Percentiles rank a stretch among this genome's conserved stretches.
Evolutionary conservation across 805 yeast genomes (phyloP).

Genomic region (Pichia membranifaciens): DNA sequence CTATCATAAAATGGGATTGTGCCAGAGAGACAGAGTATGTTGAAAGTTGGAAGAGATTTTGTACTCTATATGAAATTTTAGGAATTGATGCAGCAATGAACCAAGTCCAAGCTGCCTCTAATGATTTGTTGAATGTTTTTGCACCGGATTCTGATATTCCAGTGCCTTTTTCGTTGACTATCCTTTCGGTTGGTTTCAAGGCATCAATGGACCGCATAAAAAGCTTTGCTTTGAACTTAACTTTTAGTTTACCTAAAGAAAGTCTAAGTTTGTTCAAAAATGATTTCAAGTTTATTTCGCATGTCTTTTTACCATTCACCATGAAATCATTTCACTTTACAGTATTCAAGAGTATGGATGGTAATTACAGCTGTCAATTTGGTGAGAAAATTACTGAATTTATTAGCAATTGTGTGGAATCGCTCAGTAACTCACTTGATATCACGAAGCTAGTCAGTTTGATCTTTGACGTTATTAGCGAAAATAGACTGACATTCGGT

Average conservation of each 20-base stretch:
- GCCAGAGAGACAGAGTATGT: slow-evolving; percentile 28
- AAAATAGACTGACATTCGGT: slow-evolving; percentile 51
- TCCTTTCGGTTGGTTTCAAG: slow-evolving; percentile 70
- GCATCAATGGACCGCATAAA: slow-evolving; percentile 77
- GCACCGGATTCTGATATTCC: slow-evolving; percentile 47
- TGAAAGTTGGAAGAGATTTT: slow-evolving; percentile 63
- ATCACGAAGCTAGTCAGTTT: slow-evolving; percentile 21
- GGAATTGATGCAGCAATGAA: slow-evolving; percentile 83
- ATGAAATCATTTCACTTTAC: slow-evolving; percentile 58
- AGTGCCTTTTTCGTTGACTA: slow-evolving; percentile 64
- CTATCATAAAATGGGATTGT: slow-evolving; percentile 42
- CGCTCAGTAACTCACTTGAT: slow-evolving; percentile 20
- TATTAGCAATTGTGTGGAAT: slow-evolving; percentile 33
- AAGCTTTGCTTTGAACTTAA: slow-evolving; percentile 50
- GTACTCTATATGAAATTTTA: slow-evolving; percentile 71
- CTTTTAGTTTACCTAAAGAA: slow-evolving; percentile 45
- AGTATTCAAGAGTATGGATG: slow-evolving; percentile 32
- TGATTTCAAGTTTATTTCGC: slow-evolving; percentile 35
- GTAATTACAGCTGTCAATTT: slow-evolving; percentile 44
- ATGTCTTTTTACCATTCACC: slow-evolving; percentile 49
- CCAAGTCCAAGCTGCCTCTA: slow-evolving; percentile 72
- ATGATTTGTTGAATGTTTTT: slow-evolving; percentile 54
- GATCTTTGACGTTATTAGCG: slow-evolving; percentile 41
- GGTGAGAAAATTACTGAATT: slow-evolving; percentile 48
- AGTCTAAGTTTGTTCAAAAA: slow-evolving; percentile 43